phyloP scores from a whole-genome alignment of 2,329 filamentous ascomycete genomes.

The Emergomyces pasteurianus region DNA sequence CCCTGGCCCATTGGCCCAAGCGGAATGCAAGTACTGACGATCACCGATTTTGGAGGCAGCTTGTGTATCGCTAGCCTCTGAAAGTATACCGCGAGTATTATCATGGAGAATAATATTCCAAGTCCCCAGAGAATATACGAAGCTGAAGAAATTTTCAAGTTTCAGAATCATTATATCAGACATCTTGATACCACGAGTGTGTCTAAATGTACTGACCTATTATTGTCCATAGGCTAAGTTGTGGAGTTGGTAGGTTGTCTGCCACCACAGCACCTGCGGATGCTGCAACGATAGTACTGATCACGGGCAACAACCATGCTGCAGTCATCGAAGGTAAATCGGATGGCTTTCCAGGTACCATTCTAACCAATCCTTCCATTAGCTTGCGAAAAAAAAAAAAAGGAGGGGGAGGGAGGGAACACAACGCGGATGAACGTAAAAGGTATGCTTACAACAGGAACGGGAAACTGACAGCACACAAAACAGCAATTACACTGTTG shows the following conservation, averaged over 20 bases:
- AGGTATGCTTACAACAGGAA: slow-evolving; percentile 41
- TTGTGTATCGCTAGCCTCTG: slow-evolving; percentile 56
- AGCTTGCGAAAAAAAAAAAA: not conserved
- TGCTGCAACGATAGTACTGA: slow-evolving; percentile 54
- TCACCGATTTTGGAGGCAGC: slow-evolving; percentile 55
- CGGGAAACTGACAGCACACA: slow-evolving; percentile 44
- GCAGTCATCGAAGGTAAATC: slow-evolving; percentile 52
- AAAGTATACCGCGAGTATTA: slow-evolving; percentile 57
- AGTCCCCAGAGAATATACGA: slow-evolving; percentile 64
- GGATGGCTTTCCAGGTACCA: slow-evolving; percentile 27
- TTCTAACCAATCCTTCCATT: slow-evolving; percentile 7
- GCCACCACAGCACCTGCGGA: slow-evolving; percentile 54
- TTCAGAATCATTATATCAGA: not conserved
- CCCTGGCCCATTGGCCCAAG: slow-evolving; percentile 57
- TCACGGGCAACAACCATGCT: slow-evolving; percentile 54
- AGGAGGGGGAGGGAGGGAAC: not conserved
- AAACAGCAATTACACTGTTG: slow-evolving; percentile 41
- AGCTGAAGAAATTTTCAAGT: slow-evolving; percentile 12
- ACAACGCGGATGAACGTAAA: too few relatives aligned
- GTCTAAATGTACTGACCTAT: slow-evolving; percentile 56
- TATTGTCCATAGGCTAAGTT: slow-evolving; percentile 51
- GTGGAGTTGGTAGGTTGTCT: slow-evolving; percentile 41
- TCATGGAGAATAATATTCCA: slow-evolving; percentile 48
- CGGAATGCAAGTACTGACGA: slow-evolving; percentile 57
- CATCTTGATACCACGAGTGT: not conserved